A percentile compares a stretch with the other conserved stretches of the same genome.
phyloP scores from a whole-genome alignment of 208 protist species.

The Trypanosoma scelopori region DNA sequence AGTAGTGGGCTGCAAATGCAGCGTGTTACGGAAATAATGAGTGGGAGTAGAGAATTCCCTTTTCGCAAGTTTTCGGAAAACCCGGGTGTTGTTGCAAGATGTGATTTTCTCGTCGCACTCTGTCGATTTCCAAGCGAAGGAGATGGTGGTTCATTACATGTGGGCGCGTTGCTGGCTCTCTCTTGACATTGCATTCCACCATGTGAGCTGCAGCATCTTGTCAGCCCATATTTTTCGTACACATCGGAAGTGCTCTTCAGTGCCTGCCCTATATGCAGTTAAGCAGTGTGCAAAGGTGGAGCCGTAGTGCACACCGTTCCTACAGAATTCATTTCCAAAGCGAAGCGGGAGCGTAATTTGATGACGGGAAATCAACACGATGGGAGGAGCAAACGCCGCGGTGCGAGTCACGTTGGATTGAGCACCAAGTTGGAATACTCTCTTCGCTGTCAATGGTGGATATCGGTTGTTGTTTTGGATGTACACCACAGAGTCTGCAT shows the following conservation, averaged over 20 bases:
- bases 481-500: background rate
- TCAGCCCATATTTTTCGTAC: slow-evolving; percentile 9
- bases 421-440: background rate
- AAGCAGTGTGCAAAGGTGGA: slow-evolving; percentile 1
- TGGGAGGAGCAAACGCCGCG: background rate
- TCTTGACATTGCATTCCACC: slow-evolving; percentile 5
- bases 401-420: background rate
- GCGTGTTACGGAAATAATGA: no score
- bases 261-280: background rate
- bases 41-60: no score
- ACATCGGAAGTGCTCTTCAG: background rate
- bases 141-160: background rate
- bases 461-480: slow-evolving; percentile 11
- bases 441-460: background rate
- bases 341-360: slow-evolving; percentile 13
- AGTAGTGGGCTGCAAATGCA: no score
- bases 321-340: slow-evolving; percentile 14
- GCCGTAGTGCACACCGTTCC: slow-evolving; percentile 7
- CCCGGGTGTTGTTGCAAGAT: no score
- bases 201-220: background rate
- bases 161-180: background rate
- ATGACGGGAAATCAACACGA: slow-evolving; percentile 12
- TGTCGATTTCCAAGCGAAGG: no score
- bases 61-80: no score
- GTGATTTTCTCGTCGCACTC: no score